Evolutionary conservation across 2,329 filamentous ascomycete species (phyloP).

Genomic region (Calonectria pseudoreteaudii): DNA sequence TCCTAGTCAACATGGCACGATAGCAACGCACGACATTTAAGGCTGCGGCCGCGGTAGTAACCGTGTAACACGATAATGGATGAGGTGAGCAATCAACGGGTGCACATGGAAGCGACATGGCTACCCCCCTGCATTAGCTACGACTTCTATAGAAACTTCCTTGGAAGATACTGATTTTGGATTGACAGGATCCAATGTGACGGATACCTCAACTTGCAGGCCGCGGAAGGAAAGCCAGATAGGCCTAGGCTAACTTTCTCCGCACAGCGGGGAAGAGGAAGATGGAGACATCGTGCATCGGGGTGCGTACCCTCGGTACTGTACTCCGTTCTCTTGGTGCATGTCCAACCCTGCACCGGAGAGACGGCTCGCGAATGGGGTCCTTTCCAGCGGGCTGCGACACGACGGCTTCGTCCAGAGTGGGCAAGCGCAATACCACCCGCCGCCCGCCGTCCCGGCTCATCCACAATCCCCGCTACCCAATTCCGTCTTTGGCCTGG

Average conservation of each 20-base stretch:
- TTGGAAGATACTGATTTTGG: slow-evolving; percentile 11
- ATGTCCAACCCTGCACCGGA: slow-evolving; percentile 39
- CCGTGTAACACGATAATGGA: slow-evolving; percentile 1
- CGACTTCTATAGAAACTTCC: neutral
- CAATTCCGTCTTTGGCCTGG: slow-evolving; percentile 33
- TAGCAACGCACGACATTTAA: slow-evolving; percentile 1
- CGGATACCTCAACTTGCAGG: slow-evolving; percentile 24
- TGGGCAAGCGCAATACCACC: slow-evolving; percentile 38
- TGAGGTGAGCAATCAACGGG: slow-evolving; percentile 10
- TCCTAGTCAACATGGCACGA: neutral
- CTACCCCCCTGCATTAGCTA: slow-evolving; percentile 20
- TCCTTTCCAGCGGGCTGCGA: slow-evolving; percentile 40
- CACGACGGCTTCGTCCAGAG: slow-evolving; percentile 36
- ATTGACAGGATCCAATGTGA: slow-evolving; percentile 21
- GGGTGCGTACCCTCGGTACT: slow-evolving; percentile 34
- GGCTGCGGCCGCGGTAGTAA: neutral
- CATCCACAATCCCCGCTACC: slow-evolving; percentile 26
- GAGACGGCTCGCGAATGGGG: slow-evolving; percentile 41
- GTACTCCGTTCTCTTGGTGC: slow-evolving; percentile 16
- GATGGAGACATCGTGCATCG: slow-evolving; percentile 43
- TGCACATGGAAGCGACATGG: neutral
- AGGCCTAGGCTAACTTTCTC: slow-evolving; percentile 38
- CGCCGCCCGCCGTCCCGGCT: slow-evolving; percentile 28
- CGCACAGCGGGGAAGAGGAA: slow-evolving; percentile 40
- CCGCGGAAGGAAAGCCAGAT: slow-evolving; percentile 32